Percentiles rank a stretch among this genome's conserved stretches.
phyloP scores from a whole-genome alignment of 1,284 basidiomycete genomes.

The Rhodotorula glutinis region DNA sequence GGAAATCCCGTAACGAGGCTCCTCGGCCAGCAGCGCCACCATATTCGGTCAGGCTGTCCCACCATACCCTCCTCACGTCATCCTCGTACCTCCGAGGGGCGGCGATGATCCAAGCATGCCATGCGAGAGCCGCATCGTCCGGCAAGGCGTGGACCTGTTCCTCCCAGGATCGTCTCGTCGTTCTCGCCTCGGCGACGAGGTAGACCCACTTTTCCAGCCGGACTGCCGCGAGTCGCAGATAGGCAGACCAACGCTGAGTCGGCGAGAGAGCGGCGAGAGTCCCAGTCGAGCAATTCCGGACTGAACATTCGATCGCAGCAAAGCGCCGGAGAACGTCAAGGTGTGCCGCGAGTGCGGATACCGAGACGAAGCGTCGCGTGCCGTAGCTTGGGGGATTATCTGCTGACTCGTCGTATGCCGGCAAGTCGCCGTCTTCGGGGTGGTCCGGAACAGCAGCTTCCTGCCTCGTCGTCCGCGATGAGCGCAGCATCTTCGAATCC shows the following conservation, averaged over 20 bases:
- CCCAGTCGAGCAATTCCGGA: background rate
- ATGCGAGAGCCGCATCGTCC: background rate
- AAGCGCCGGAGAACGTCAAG: background rate
- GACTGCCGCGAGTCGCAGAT: background rate
- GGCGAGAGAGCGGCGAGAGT: background rate
- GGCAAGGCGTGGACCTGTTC: background rate
- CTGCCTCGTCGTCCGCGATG: too few species aligned
- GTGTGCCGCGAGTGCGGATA: background rate
- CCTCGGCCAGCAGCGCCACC: background rate
- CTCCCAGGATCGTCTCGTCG: background rate
- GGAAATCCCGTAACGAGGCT: background rate
- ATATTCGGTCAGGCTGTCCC: background rate
- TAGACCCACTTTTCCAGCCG: background rate
- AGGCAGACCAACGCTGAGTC: background rate
- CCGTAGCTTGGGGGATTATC: too few species aligned
- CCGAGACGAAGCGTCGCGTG: background rate
- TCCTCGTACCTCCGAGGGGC: background rate
- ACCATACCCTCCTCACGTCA: conserved; percentile 1
- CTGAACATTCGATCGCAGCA: background rate
- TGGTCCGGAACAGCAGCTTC: too few species aligned
- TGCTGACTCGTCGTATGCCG: background rate
- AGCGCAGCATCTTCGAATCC: too few species aligned
- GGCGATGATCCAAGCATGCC: background rate
- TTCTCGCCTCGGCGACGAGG: background rate
- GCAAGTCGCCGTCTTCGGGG: background rate